Evolutionary conservation across 305 asterid genomes (phyloP).

Genomic region (Rubia peregrina): DNA sequence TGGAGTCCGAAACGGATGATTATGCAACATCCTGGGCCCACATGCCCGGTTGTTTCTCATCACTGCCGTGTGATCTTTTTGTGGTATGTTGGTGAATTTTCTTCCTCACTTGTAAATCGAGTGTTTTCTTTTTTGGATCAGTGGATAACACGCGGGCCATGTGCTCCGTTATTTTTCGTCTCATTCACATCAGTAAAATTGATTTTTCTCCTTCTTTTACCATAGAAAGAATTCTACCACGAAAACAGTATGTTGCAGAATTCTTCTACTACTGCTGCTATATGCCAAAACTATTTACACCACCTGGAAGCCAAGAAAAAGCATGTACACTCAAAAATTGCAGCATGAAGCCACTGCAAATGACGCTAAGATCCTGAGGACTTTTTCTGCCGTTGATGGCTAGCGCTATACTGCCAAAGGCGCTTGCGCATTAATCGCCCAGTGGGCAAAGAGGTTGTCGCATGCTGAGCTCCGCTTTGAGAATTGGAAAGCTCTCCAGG

Average conservation of each 20-base stretch:
- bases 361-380: not conserved
- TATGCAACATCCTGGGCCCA: conserved; percentile 15
- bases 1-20: conserved; percentile 14
- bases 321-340: not conserved
- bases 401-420: not conserved
- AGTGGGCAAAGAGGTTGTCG: conserved; percentile 74
- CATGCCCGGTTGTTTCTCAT: conserved; percentile 15
- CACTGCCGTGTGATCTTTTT: not conserved
- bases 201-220: not conserved
- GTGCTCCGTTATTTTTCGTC: not conserved
- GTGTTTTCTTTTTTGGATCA: conserved; percentile 3
- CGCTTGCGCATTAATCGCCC: conserved; percentile 39
- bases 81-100: not conserved
- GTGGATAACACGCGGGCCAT: conserved; percentile 16
- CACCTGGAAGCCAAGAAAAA: not conserved
- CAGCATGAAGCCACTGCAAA: not conserved
- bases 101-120: conserved; percentile 2
- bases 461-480: conserved; percentile 88
- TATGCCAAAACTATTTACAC: conserved; percentile 6
- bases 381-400: not conserved
- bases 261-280: not conserved
- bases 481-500: conserved; percentile 55
- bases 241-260: not conserved
- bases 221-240: not conserved
- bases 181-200: not conserved